phyloP scores from a whole-genome alignment of 2,329 filamentous ascomycete species.

The Colletotrichum navitas region DNA sequence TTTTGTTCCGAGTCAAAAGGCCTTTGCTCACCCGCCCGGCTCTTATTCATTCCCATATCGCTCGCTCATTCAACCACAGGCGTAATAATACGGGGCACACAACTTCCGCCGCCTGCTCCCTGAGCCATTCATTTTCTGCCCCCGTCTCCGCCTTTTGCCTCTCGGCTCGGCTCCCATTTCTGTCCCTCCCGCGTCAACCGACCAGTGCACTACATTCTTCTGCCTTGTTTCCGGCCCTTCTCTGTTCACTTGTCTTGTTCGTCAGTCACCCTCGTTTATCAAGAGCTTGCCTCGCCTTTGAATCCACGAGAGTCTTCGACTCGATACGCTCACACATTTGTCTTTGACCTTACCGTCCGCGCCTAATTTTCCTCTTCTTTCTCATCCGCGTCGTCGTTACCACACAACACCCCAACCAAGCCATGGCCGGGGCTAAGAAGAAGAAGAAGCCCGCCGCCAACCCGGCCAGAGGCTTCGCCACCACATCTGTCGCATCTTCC shows the following conservation, averaged over 20 bases:
- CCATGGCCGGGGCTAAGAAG: slow-evolving; percentile 81
- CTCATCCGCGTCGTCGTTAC: not conserved
- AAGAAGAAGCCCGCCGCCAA: slow-evolving; percentile 93
- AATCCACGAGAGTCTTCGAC: not conserved
- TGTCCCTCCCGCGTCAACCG: slow-evolving; percentile 14
- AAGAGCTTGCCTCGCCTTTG: no score
- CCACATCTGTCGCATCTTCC: slow-evolving; percentile 85
- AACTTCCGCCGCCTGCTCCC: not conserved
- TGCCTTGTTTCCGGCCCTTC: not conserved
- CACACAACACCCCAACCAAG: not conserved
- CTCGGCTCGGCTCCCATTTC: slow-evolving; percentile 28
- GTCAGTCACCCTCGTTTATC: not conserved
- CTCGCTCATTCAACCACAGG: not conserved
- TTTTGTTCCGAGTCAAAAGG: not conserved
- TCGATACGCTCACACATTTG: slow-evolving; percentile 8
- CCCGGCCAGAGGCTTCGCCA: slow-evolving; percentile 92
- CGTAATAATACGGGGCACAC: not conserved
- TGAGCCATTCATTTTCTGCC: slow-evolving; percentile 19
- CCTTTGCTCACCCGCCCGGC: slow-evolving; percentile 1
- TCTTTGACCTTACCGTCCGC: not conserved
- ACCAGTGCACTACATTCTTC: slow-evolving; percentile 8
- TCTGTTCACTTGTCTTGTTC: not conserved
- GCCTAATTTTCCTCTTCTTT: not conserved
- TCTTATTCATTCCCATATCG: not conserved
- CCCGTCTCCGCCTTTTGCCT: slow-evolving; percentile 31